These are phyloP conservation scores for Abrus pulchellus DNA, from an alignment of 306 rosid genomes.

Conservation along the genomic window DNA sequence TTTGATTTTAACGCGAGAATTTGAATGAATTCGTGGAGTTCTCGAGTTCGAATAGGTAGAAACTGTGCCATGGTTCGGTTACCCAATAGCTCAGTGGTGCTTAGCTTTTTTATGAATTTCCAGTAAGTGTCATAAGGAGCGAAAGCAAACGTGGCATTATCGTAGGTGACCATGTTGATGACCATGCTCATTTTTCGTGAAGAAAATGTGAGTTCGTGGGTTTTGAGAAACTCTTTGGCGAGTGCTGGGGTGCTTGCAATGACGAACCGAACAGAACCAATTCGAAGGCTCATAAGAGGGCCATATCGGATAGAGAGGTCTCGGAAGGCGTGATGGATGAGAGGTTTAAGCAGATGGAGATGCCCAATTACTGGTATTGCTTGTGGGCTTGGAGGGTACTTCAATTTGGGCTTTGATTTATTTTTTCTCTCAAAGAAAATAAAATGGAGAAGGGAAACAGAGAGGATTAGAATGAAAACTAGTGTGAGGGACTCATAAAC, in stretches of 20 bases:
- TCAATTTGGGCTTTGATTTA: neutral
- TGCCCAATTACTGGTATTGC: conserved; percentile 54
- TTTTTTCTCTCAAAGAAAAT: neutral
- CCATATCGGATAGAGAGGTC: conserved; percentile 51
- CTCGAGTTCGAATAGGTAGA: conserved; percentile 36
- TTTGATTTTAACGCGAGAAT: conserved; percentile 25
- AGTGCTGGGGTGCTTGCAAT: conserved; percentile 48
- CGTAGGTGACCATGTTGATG: conserved; percentile 47
- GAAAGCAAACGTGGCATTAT: conserved; percentile 58
- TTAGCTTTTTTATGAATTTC: conserved; percentile 27
- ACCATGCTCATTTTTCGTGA: conserved; percentile 41
- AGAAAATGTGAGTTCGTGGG: conserved; percentile 49
- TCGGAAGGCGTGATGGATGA: conserved; percentile 55
- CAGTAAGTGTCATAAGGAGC: conserved; percentile 53
- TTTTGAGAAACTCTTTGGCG: conserved; percentile 58
- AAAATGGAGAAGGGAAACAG: conserved; percentile 12
- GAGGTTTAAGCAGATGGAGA: conserved; percentile 56
- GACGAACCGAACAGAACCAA: conserved; percentile 47
- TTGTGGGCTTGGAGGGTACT: conserved; percentile 58
- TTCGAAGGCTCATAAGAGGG: conserved; percentile 53
- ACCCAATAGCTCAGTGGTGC: conserved; percentile 53
- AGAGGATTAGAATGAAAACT: neutral
- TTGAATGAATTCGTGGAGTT: conserved; percentile 30
- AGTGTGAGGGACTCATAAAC: neutral
- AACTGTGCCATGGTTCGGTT: conserved; percentile 38